Conservation (phyloP, 306 rosid species). For the Chamaecrista fasciculata region DNA sequence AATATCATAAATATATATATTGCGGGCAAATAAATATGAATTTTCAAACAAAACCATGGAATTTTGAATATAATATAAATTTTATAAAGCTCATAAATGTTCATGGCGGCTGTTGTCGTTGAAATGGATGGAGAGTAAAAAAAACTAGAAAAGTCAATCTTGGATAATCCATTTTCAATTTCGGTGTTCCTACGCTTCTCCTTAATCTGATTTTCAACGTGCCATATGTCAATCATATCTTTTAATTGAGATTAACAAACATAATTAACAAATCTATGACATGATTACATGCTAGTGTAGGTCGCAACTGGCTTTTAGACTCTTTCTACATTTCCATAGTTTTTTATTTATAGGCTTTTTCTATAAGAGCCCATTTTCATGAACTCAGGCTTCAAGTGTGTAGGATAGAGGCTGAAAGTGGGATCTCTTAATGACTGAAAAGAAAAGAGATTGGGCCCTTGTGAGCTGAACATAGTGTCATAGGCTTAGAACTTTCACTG, state of each 20-base stretch:
- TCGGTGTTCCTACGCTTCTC: neutral
- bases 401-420: too few species aligned
- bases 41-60: too few species aligned
- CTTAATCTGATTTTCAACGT: neutral
- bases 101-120: conserved; percentile 1
- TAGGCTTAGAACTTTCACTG: too few species aligned
- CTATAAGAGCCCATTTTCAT: neutral
- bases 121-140: neutral
- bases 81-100: conserved; percentile 4
- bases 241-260: neutral
- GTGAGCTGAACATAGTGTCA: too few species aligned
- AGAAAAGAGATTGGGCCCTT: too few species aligned
- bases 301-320: neutral
- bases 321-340: too few species aligned
- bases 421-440: too few species aligned
- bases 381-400: neutral
- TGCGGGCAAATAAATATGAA: too few species aligned
- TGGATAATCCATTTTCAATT: neutral
- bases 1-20: too few species aligned
- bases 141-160: neutral
- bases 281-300: neutral
- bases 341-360: too few species aligned
- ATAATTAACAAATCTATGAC: too few species aligned
- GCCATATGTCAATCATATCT: neutral
- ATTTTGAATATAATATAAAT: too few species aligned